Conservation (phyloP, 202 grass and related monocot genomes). For the Elaeis oleifera region DNA sequence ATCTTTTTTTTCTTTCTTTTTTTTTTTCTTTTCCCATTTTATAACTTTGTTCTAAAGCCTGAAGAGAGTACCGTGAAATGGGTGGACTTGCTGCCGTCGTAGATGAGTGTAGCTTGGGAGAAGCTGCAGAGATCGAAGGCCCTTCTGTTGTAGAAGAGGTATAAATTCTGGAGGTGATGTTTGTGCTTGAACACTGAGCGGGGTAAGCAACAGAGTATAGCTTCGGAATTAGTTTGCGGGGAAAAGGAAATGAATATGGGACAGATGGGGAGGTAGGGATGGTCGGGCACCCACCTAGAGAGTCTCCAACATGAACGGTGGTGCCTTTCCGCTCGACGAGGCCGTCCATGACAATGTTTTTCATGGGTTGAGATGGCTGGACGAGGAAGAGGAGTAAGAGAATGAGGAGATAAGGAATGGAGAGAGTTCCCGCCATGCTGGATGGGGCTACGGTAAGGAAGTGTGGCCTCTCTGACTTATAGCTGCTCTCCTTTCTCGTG, state of each 20-base stretch:
- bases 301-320: constrained; percentile 2
- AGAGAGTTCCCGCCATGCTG: background rate
- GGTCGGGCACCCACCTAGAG: background rate
- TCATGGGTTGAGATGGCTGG: background rate
- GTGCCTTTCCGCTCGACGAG: background rate
- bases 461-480: too few species aligned
- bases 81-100: background rate
- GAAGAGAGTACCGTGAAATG: background rate
- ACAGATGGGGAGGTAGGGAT: background rate
- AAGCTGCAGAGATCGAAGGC: constrained; percentile 6
- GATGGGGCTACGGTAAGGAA: too few species aligned
- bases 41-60: too few species aligned
- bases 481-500: too few species aligned
- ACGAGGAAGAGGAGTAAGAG: background rate
- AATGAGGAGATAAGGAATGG: background rate
- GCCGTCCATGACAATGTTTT: background rate
- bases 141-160: constrained; percentile 10
- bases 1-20: too few species aligned
- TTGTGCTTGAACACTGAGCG: constrained; percentile 5
- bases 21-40: too few species aligned
- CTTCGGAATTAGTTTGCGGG: background rate
- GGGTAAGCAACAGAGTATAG: background rate
- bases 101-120: background rate
- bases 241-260: background rate
- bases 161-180: background rate